phyloP scores from a whole-genome alignment of 1,284 basidiomycete genomes.

The Apiotrichum akiyoshidainum region DNA sequence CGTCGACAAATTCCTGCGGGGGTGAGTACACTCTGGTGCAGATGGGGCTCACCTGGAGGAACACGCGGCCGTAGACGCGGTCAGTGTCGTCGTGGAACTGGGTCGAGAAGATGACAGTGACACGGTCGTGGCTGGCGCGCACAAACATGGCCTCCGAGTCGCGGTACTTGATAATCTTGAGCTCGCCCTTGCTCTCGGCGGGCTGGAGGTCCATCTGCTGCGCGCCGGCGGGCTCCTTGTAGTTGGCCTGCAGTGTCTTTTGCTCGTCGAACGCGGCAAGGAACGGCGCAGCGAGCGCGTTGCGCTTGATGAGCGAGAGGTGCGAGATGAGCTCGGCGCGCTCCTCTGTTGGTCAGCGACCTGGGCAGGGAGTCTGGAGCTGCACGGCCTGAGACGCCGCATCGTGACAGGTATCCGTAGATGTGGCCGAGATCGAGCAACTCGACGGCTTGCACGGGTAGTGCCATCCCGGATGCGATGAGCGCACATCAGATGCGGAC shows the following conservation, averaged over 20 bases:
- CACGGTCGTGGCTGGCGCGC: conserved; percentile 86
- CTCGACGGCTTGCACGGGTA: too few species aligned
- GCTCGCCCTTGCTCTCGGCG: conserved; percentile 61
- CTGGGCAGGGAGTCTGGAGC: too few species aligned
- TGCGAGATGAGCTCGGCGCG: conserved; percentile 76
- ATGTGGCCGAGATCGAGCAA: too few species aligned
- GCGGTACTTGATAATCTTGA: conserved; percentile 92
- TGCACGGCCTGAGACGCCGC: too few species aligned
- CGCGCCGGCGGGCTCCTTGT: conserved; percentile 51
- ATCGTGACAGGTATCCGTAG: too few species aligned
- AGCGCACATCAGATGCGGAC: too few species aligned
- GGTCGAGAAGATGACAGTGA: conserved; percentile 97
- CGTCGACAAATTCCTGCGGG: conserved; percentile 97
- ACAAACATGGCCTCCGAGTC: conserved; percentile 97
- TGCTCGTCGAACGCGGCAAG: conserved; percentile 86
- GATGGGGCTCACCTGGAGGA: conserved; percentile 73
- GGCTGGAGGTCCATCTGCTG: conserved; percentile 50
- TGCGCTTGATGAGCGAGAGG: conserved; percentile 84
- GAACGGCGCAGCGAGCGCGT: conserved; percentile 92
- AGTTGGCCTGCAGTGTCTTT: conserved; percentile 69
- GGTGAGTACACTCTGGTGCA: neutral
- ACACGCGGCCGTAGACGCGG: conserved; percentile 92
- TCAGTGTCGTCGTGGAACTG: conserved; percentile 98
- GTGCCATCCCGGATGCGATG: too few species aligned
- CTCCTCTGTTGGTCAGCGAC: conserved; percentile 59